A percentile compares a stretch with the other conserved stretches of the same genome.
phyloP scores from a whole-genome alignment of 2,329 filamentous ascomycete genomes.

The Byssoonygena ceratinophila region DNA sequence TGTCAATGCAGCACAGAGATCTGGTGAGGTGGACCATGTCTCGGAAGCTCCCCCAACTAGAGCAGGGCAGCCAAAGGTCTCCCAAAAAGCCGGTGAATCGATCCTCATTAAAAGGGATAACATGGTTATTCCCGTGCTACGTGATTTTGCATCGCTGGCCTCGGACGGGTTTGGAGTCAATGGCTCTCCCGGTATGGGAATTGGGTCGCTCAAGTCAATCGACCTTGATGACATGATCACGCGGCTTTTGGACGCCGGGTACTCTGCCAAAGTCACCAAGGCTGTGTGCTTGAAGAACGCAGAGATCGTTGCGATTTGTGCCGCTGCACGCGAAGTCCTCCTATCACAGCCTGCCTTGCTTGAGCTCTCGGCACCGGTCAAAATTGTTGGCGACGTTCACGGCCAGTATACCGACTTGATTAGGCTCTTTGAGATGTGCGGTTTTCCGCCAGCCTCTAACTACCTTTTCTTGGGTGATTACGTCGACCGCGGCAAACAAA shows the following conservation, averaged over 20 bases:
- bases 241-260: conserved; percentile 83
- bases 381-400: conserved; percentile 94
- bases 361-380: conserved; percentile 87
- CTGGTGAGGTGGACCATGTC: conserved; percentile 85
- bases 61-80: conserved; percentile 45
- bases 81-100: conserved; percentile 68
- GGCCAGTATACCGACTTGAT: conserved; percentile 95
- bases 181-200: conserved; percentile 56
- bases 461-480: conserved; percentile 94
- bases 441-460: conserved; percentile 83
- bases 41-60: conserved; percentile 79
- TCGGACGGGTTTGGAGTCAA: conserved; percentile 29
- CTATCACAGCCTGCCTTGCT: conserved; percentile 83
- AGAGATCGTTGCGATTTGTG: conserved; percentile 88
- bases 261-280: conserved; percentile 94
- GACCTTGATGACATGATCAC: conserved; percentile 97
- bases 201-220: conserved; percentile 81
- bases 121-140: conserved; percentile 55
- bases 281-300: conserved; percentile 95
- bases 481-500: conserved; percentile 92
- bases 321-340: conserved; percentile 77
- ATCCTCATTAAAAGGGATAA: conserved; percentile 78
- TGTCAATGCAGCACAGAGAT: conserved; percentile 68
- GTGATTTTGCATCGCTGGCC: conserved; percentile 31
- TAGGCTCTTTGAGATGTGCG: conserved; percentile 97